A percentile compares a stretch with the other conserved stretches of the same genome.
Conservation (phyloP, 148 eudicot genomes). For the Vaccinium corymbosum region DNA sequence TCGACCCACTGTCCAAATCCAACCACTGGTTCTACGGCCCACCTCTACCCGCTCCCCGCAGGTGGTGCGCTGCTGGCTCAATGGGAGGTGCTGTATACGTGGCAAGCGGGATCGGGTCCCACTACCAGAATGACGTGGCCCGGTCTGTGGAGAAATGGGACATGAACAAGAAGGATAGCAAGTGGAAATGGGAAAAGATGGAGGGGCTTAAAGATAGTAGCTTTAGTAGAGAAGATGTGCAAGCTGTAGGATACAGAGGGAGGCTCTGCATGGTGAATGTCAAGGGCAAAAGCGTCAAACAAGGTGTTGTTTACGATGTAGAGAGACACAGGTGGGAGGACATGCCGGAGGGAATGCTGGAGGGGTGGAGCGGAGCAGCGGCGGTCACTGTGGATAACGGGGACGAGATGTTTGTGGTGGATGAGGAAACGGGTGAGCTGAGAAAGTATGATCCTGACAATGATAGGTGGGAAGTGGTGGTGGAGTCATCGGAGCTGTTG, state of each 20-base stretch:
- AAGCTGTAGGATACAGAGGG: conserved; percentile 31
- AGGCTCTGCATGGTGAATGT: conserved; percentile 46
- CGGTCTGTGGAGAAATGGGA: conserved; percentile 42
- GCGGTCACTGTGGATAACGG: conserved; percentile 17
- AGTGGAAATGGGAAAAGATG: conserved; percentile 40
- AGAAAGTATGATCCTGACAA: conserved; percentile 26
- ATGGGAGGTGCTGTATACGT: conserved; percentile 20
- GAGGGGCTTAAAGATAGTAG: conserved; percentile 28
- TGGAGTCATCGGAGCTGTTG: conserved; percentile 20
- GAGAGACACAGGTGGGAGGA: conserved; percentile 29
- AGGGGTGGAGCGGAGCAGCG: conserved; percentile 45
- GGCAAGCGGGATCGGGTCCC: conserved; percentile 33
- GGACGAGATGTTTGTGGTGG: conserved; percentile 33
- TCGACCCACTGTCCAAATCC: conserved; percentile 25
- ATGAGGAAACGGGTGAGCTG: conserved; percentile 30
- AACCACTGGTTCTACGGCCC: conserved; percentile 39
- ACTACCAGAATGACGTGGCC: conserved; percentile 31
- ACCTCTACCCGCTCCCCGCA: conserved; percentile 25
- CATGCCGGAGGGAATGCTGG: conserved; percentile 40
- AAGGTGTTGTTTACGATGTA: conserved; percentile 30
- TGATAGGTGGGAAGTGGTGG: conserved; percentile 34
- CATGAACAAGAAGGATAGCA: conserved; percentile 13
- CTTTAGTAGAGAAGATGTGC: conserved; percentile 38
- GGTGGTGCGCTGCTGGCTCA: conserved; percentile 43
- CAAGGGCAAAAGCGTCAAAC: conserved; percentile 33